phyloP scores from a whole-genome alignment of 352 stramenopile species.

The Phytopythium chamaehyphon region DNA sequence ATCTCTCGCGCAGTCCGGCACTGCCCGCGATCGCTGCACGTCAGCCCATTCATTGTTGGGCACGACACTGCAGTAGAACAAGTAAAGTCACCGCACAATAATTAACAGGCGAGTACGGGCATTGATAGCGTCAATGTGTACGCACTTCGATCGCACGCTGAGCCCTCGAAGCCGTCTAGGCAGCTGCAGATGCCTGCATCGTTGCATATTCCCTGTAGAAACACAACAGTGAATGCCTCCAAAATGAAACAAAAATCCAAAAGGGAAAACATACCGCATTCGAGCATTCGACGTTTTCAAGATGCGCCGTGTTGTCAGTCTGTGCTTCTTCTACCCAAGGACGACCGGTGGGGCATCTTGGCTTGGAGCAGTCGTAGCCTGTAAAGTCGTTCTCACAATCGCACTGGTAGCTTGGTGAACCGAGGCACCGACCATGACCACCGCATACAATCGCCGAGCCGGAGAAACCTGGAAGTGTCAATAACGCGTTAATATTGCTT shows the following conservation, averaged over 20 bases:
- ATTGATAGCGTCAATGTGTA: neutral
- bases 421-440: conserved; percentile 48
- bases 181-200: conserved; percentile 50
- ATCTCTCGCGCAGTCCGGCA: conserved; percentile 52
- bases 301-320: conserved; percentile 48
- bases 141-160: conserved; percentile 62
- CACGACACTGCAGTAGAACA: conserved; percentile 45
- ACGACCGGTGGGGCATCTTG: conserved; percentile 41
- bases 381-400: conserved; percentile 44
- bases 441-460: conserved; percentile 44
- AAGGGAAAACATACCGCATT: conserved; percentile 68
- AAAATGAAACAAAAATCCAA: too few relatives aligned
- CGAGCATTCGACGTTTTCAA: conserved; percentile 53
- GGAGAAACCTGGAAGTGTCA: conserved; percentile 20
- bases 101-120: neutral
- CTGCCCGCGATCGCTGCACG: conserved; percentile 39
- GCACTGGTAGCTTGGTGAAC: conserved; percentile 40
- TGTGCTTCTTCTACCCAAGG: conserved; percentile 66
- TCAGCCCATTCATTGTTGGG: conserved; percentile 19
- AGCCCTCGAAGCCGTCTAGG: conserved; percentile 59
- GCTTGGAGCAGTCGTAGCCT: conserved; percentile 55
- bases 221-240: conserved; percentile 1
- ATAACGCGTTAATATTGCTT: neutral
- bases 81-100: neutral
- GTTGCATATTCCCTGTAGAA: conserved; percentile 43